Evolutionary conservation across 805 yeast genomes (phyloP), one percentile per base, ranked within the genome.

Genomic region (baker's yeast (Saccharomyces cerevisiae)): DNA sequence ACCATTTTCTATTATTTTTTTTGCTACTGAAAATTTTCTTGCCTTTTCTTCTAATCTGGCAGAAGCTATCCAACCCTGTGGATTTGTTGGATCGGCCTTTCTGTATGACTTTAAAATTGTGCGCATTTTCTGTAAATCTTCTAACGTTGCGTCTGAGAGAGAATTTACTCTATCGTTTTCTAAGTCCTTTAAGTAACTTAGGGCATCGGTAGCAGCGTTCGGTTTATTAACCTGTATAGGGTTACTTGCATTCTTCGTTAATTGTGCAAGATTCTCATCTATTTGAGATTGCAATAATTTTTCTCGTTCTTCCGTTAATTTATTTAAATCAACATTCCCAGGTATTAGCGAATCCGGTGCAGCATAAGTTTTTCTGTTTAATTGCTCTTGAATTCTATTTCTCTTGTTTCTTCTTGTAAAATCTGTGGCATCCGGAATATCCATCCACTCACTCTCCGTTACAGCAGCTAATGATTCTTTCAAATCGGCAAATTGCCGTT

Each of bases 381-480:
- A 77, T 62, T 84, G 85, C 49, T 80, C 79, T 52, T 82, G 76
- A 47, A 82, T 68, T 52, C 96, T 73, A 50, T 79, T 73, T 53
- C 98, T 72, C 60, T 90, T 89, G 69, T 89, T 89, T 54, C 81
- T 75, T 62, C 83, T 78, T 0, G 99, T 94, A 62, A 88, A 73
- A 68, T 92, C 98, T 1, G 89, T 87, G 1, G 89, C 94, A 58
- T 89, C 96, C 0, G 98, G 98, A 3, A 92, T 64, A 56, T 74
- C 77, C 4, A 79, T 76, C 99, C 99, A 92, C 62, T 91, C 84
- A 2, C 81, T 86, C 22, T 74, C 79, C 3, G 87, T 74, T 0
- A 92, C 80, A 0, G 68, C 61, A 0, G 83, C 72, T 41, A 91
- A 69, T 0, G 77, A 81, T 28, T 83, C 71, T 63, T 91, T 90